Evolutionary conservation across 1,284 basidiomycete species (phyloP).

Genomic region (Cerrena zonata): DNA sequence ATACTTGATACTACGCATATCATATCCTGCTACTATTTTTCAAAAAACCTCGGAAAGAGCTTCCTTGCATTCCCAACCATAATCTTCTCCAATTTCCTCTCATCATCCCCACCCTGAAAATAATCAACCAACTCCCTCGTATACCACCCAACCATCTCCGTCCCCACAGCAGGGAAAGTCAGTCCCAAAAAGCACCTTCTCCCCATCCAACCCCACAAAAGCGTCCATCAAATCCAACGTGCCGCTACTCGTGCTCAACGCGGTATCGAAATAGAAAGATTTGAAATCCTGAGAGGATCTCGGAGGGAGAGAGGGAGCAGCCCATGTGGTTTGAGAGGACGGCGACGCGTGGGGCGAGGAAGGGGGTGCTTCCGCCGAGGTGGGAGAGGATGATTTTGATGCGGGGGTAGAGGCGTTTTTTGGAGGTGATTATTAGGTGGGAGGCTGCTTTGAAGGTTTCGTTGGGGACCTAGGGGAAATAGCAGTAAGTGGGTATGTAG

Average conservation of each 20-base stretch:
- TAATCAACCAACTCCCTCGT: constrained; percentile 44
- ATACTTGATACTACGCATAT: not conserved
- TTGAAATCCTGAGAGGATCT: constrained; percentile 63
- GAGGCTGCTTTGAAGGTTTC: constrained; percentile 75
- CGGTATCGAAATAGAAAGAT: constrained; percentile 67
- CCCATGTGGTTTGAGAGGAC: constrained; percentile 64
- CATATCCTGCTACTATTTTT: not conserved
- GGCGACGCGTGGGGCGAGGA: constrained; percentile 60
- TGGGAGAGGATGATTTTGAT: constrained; percentile 65
- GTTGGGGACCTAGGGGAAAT: constrained; percentile 52
- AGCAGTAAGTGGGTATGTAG: not conserved
- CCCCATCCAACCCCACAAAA: constrained; percentile 37
- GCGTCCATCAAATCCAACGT: constrained; percentile 44
- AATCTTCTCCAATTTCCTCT: constrained; percentile 28
- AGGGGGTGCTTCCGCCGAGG: constrained; percentile 56
- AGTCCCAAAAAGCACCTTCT: constrained; percentile 60
- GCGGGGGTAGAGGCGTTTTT: constrained; percentile 52
- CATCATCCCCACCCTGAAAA: constrained; percentile 28
- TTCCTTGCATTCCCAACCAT: constrained; percentile 18
- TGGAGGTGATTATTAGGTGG: constrained; percentile 64
- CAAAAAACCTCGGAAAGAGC: constrained; percentile 3
- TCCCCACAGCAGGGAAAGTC: constrained; percentile 69
- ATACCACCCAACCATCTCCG: constrained; percentile 52
- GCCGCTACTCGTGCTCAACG: constrained; percentile 50
- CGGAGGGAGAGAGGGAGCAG: constrained; percentile 47